A percentile compares a stretch with the other conserved stretches of the same genome.
phyloP scores from a whole-genome alignment of 805 yeast genomes.

The Jamesozyma lodderae region DNA sequence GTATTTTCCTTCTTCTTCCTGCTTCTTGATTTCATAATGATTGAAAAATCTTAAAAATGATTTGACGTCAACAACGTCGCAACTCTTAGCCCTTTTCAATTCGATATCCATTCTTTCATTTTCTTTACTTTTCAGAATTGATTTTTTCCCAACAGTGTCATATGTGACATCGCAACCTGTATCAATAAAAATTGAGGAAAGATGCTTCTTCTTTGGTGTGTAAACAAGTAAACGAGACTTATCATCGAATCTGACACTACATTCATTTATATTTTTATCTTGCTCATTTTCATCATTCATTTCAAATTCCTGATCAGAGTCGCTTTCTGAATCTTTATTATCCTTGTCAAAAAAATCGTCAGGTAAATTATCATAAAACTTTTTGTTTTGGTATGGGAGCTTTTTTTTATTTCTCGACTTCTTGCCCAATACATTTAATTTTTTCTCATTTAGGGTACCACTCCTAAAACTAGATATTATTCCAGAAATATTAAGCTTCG shows the following conservation, averaged over 20 bases:
- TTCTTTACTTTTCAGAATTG: slow-evolving; percentile 32
- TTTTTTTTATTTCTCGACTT: neutral
- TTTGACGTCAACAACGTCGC: slow-evolving; percentile 33
- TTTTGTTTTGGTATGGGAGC: slow-evolving; percentile 9
- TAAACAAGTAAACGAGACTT: slow-evolving; percentile 6
- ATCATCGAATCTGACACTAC: slow-evolving; percentile 6
- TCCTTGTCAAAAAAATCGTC: slow-evolving; percentile 1
- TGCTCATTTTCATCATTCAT: neutral
- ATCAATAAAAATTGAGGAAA: neutral
- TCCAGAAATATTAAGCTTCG: slow-evolving; percentile 10
- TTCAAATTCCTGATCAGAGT: neutral
- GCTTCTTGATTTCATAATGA: slow-evolving; percentile 30
- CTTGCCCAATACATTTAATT: slow-evolving; percentile 8
- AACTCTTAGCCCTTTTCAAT: slow-evolving; percentile 29
- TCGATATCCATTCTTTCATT: slow-evolving; percentile 32
- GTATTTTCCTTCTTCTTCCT: slow-evolving; percentile 29
- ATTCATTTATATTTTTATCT: neutral
- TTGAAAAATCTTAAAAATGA: slow-evolving; percentile 32
- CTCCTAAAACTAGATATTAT: slow-evolving; percentile 13
- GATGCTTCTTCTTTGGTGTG: slow-evolving; percentile 2
- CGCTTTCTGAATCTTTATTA: neutral
- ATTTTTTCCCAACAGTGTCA: slow-evolving; percentile 15
- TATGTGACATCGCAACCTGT: no score
- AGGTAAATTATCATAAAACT: slow-evolving; percentile 15
- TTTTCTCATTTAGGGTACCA: slow-evolving; percentile 13